Evolutionary conservation across 106 monocot genomes (phyloP), one percentile per base, ranked within the genome.

Genomic region (Alisma plantagoaquatica): DNA sequence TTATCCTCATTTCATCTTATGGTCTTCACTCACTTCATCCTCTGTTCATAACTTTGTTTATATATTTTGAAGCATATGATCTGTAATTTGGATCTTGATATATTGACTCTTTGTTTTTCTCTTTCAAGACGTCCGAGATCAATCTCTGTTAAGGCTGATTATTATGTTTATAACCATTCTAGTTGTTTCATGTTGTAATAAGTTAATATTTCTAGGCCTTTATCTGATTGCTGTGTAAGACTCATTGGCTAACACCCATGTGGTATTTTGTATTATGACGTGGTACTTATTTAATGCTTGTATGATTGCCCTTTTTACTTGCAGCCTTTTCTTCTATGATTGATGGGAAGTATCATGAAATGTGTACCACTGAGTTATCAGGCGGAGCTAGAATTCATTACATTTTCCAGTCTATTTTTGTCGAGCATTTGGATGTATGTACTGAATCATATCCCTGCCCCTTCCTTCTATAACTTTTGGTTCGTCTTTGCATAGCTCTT

Each of bases 321-420:
- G 24, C 67, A 68, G 67, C 49, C 25, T 68, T 68, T 46, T 68
- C 67, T 33, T 48, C 67, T 9, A 41, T 59, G 49, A 51, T 68
- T 49, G 67, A 58, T 6, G 67, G 67, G 24, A 68, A 49, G n/a
- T 33, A 68, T 42, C 49, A 58, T 32, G 67, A 68, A 41, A 68
- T 68, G 67, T 50, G 31, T 5, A 68, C 67, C 11, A 68, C 51
- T 50, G 67, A 68, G 45, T 22, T 68, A 41, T 41, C 49, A 21
- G 67, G 67, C 0, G 67, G 67, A 43, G 32, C 67, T 50, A 48
- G 67, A 42, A 57, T 68, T 41, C 49, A 33, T 3, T 59, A 59
- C 41, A 68, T 59, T 20, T 68, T 68, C 30, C 59, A 68, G 46
- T 59, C 51, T 22, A 58, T 58, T 41, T 68, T 68, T 42, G 67